Evolutionary conservation across 768 basidiomycete genomes (phyloP), one percentile per base, ranked within the genome.

Genomic region (Lentinula sp.): DNA sequence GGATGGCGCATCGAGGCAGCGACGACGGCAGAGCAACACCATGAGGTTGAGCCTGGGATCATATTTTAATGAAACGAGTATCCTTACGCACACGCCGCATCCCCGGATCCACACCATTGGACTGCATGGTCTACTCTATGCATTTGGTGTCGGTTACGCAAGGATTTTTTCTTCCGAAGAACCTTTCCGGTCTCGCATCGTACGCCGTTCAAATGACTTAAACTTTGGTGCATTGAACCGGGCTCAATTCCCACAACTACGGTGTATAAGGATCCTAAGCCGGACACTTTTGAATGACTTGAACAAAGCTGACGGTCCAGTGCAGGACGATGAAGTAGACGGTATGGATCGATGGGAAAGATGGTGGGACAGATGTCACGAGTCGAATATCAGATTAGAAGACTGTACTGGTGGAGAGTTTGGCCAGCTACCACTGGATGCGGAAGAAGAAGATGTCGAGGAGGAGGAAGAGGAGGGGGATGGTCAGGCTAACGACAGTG

Each of bases 361-460:
- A 51, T 91, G 90, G 90, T 88, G 84, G 81, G 77, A 76, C 13
- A 75, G 72, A 65, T 87, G 83, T 63, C 63, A 73, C 0, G 63
- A 65, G 18, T 75, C 80, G 68, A 79, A 81, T 0, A 73, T 91
- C 4, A 71, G 85, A 46, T 68, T 92, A 54, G 89, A 92, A 71
- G 90, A 92, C 69, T 91, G 90, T 66, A 91, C 90, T 0, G 90
- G 88, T 0, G 82, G 75, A 12, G 65, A 76, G 56, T 71, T 92
- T 41, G 90, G 90, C 0, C 76, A 73, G 1, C 66, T 83, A 32
- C 81, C 81, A 7, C 66, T 71, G 42, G 73, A 74, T 46, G 76
- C 74, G 10, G 69, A 63, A 0, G 37, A 53, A 41, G 66, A 68
- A 10, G 69, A 66, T 2, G 65, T 67, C 0, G 68, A 67, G 0